A percentile compares a stretch with the other conserved stretches of the same genome.
Conservation (phyloP, 352 stramenopile genomes). For the Pythium angustatum region DNA sequence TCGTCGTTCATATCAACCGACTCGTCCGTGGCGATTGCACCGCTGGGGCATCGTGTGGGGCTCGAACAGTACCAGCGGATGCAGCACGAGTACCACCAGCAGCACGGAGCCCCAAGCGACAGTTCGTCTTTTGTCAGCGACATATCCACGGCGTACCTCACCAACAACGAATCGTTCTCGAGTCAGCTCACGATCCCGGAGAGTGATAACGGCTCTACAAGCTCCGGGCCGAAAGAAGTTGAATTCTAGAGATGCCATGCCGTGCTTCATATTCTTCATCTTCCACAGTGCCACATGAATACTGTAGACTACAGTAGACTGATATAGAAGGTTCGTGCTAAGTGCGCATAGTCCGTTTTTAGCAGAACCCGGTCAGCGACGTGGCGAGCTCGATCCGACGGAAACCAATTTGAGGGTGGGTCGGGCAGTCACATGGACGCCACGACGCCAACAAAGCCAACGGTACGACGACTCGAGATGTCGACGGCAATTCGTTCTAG, state of each 20-base stretch:
- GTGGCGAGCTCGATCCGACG: too few relatives aligned
- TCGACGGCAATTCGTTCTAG: not conserved
- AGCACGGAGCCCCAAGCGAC: not conserved
- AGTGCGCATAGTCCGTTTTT: conserved; percentile 9
- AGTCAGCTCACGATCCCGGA: conserved; percentile 24
- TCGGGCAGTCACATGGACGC: not conserved
- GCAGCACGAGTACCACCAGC: not conserved
- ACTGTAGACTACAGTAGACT: not conserved
- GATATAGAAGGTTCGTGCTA: not conserved
- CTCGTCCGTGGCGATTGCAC: conserved; percentile 14
- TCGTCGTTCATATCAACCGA: conserved; percentile 17
- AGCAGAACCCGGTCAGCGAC: not conserved
- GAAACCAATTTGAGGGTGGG: too few relatives aligned
- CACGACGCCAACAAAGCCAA: not conserved
- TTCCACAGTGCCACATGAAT: not conserved
- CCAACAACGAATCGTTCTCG: conserved; percentile 27
- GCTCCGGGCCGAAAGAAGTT: not conserved
- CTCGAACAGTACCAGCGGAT: conserved; percentile 1
- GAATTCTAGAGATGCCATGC: conserved; percentile 3
- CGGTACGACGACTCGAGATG: not conserved
- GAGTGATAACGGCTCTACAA: conserved; percentile 14
- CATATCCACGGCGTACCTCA: conserved; percentile 25
- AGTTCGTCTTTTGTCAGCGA: conserved; percentile 24
- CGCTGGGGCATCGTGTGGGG: not conserved
- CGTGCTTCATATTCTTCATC: not conserved